phyloP scores from a whole-genome alignment of 2,329 filamentous ascomycete species.

The Talaromyces piceae region DNA sequence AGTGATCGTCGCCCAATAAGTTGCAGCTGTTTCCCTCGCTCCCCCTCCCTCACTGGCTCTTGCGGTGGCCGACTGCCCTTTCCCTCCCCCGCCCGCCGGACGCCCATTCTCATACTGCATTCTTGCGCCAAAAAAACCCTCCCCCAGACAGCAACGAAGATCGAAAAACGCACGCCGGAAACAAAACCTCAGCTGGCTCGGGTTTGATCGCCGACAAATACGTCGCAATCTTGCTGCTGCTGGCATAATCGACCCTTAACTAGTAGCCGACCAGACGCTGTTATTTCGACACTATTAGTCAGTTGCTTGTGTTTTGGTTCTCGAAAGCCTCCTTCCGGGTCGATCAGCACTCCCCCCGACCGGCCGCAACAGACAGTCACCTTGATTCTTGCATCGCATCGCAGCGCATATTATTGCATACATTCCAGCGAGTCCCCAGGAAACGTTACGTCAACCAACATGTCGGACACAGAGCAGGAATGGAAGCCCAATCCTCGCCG shows the following conservation, averaged over 20 bases:
- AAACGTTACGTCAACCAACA: slow-evolving; percentile 17
- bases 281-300: neutral
- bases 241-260: neutral
- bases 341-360: too few relatives aligned
- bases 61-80: neutral
- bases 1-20: neutral
- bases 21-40: too few relatives aligned
- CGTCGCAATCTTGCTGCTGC: neutral
- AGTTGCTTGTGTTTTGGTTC: too few relatives aligned
- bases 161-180: too few relatives aligned
- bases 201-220: neutral
- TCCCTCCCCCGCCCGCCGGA: neutral
- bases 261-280: neutral
- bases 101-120: neutral
- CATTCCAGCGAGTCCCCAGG: slow-evolving; percentile 9
- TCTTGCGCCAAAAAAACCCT: neutral
- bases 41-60: neutral
- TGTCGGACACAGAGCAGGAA: slow-evolving; percentile 62
- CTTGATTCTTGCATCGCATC: neutral
- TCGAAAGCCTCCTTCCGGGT: neutral
- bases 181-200: slow-evolving; percentile 7
- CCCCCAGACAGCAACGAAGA: neutral
- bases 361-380: too few relatives aligned
- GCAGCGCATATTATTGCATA: neutral
- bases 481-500: slow-evolving; percentile 69